A percentile compares a stretch with the other conserved stretches of the same genome.
Conservation (phyloP, 2,329 filamentous ascomycete species). For the Fusarium veterinarium region DNA sequence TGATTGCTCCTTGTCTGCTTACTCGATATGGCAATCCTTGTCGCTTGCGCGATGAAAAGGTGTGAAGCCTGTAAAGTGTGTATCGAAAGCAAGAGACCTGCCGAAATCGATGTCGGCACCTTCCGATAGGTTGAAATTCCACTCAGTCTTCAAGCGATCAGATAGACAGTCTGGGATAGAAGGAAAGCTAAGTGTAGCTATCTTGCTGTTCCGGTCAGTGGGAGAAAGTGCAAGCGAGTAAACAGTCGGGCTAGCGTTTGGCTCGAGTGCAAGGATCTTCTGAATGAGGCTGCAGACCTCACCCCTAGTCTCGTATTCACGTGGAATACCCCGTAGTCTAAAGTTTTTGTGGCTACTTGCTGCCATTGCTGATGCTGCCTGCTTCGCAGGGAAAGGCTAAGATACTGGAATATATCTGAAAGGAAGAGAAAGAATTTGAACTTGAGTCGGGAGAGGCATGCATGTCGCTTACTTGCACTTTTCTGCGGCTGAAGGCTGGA, state of each 20-base stretch:
- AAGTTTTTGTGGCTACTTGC: not conserved
- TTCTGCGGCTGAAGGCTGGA: not conserved
- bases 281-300: not conserved
- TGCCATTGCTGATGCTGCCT: not conserved
- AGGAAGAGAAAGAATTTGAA: not conserved
- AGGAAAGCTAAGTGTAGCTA: not conserved
- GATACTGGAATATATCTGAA: not conserved
- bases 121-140: not conserved
- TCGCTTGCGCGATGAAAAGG: not conserved
- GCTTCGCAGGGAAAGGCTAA: rapidly evolving
- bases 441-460: not conserved
- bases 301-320: not conserved
- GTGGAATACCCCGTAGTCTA: not conserved
- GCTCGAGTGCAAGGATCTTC: not conserved
- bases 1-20: too few relatives aligned
- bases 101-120: not conserved
- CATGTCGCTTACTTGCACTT: not conserved
- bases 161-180: not conserved
- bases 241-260: not conserved
- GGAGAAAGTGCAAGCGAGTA: not conserved
- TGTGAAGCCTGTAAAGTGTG: not conserved
- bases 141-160: not conserved
- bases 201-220: not conserved
- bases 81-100: not conserved
- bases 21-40: not conserved